A percentile compares a stretch with the other conserved stretches of the same genome.
Evolutionary conservation across 805 yeast species (phyloP).

Genomic region (Saccharomycopsis oosterbeekiorum): DNA sequence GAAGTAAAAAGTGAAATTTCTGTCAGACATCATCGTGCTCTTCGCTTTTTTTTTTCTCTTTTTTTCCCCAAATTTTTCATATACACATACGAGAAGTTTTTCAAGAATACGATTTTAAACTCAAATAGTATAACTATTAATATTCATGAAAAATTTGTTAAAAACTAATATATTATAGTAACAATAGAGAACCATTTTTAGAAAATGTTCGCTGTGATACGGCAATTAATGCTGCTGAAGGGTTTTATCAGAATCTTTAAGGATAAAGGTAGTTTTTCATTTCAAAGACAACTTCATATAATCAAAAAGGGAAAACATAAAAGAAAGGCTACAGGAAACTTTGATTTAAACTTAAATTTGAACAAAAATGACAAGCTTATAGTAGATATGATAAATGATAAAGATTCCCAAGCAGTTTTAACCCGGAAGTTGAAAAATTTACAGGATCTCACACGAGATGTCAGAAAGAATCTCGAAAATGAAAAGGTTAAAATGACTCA

Average conservation of each 20-base stretch:
- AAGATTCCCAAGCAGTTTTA: constrained; percentile 9
- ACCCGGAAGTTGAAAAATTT: constrained; percentile 11
- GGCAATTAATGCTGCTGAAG: neutral
- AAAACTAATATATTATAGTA: no score
- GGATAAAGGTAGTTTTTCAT: neutral
- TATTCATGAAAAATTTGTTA: no score
- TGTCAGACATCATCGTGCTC: neutral
- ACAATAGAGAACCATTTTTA: neutral
- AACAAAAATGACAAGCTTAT: neutral
- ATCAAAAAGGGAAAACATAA: constrained; percentile 1
- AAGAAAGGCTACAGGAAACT: neutral
- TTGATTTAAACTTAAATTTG: neutral
- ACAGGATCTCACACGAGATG: constrained; percentile 7
- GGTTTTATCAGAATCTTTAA: neutral
- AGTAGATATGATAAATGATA: constrained; percentile 7
- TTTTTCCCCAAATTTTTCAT: neutral
- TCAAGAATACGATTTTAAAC: neutral
- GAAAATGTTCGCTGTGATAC: neutral
- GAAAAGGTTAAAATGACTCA: neutral
- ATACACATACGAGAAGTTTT: neutral
- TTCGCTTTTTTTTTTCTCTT: neutral
- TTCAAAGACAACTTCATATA: neutral
- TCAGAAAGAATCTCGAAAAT: constrained; percentile 4
- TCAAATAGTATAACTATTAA: neutral
- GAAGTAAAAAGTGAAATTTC: neutral